A percentile compares a stretch with the other conserved stretches of the same genome.
These are phyloP conservation scores for Aspergillus sergii DNA, from an alignment of 2,329 filamentous ascomycete genomes.

Conservation along the genomic window DNA sequence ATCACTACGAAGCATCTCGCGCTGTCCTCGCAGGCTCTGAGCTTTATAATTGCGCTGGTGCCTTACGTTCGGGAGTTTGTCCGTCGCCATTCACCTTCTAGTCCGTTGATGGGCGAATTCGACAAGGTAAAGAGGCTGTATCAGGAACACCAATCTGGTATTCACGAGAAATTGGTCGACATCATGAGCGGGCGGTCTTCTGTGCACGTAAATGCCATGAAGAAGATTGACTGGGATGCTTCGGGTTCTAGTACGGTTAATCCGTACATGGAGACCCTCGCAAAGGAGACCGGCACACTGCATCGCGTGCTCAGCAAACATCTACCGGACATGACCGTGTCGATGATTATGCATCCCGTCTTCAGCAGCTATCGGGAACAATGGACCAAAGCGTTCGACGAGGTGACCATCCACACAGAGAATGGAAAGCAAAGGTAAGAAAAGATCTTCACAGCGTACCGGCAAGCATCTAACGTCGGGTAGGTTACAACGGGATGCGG, in stretches of 20 bases:
- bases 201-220: slow-evolving; percentile 74
- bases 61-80: slow-evolving; percentile 92
- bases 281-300: slow-evolving; percentile 81
- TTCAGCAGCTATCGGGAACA: slow-evolving; percentile 81
- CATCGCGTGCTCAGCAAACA: slow-evolving; percentile 83
- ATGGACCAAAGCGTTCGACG: slow-evolving; percentile 70
- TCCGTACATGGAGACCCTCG: slow-evolving; percentile 81
- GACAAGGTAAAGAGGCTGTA: slow-evolving; percentile 82
- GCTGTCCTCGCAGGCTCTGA: slow-evolving; percentile 83
- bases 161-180: slow-evolving; percentile 89
- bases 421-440: slow-evolving; percentile 71
- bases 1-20: slow-evolving; percentile 96
- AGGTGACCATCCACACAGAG: slow-evolving; percentile 66
- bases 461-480: slow-evolving; percentile 16
- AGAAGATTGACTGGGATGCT: slow-evolving; percentile 72
- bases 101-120: slow-evolving; percentile 74
- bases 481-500: slow-evolving; percentile 76
- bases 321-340: slow-evolving; percentile 73
- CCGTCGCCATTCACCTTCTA: slow-evolving; percentile 67
- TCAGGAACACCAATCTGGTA: slow-evolving; percentile 87
- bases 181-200: slow-evolving; percentile 82
- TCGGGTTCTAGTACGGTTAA: slow-evolving; percentile 55
- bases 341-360: slow-evolving; percentile 83
- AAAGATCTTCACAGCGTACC: not conserved
- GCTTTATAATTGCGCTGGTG: slow-evolving; percentile 82